Conservation (phyloP, 169 alveolate genomes). For the Plasmodium gonderi region DNA sequence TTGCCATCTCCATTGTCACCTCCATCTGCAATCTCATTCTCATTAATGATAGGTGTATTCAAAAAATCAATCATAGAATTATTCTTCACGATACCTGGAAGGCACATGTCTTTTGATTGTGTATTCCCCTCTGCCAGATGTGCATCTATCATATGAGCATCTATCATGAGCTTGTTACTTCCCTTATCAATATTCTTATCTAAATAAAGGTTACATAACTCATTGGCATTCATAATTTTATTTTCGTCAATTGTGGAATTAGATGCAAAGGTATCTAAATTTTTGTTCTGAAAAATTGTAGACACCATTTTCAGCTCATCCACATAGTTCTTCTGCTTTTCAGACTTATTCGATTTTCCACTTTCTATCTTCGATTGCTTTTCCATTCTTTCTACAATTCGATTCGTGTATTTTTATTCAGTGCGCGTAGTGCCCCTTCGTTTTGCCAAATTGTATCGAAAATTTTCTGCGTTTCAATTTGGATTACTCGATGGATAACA, state of each 20-base stretch:
- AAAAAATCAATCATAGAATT: constrained; percentile 21
- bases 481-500: no score
- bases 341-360: background rate
- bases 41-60: constrained; percentile 11
- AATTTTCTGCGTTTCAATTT: background rate
- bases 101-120: background rate
- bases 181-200: constrained; percentile 5
- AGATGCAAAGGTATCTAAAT: constrained; percentile 31
- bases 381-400: background rate
- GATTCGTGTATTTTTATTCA: no score
- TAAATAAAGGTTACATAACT: constrained; percentile 17
- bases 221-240: constrained; percentile 37
- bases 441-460: background rate
- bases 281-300: constrained; percentile 2
- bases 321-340: constrained; percentile 20
- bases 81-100: background rate
- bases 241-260: constrained; percentile 71
- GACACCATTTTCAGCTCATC: constrained; percentile 27
- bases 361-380: background rate
- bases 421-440: no score
- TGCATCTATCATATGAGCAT: background rate
- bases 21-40: background rate
- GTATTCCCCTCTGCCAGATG: background rate
- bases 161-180: background rate
- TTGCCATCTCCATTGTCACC: background rate